These are phyloP conservation scores for Septoria linicola DNA, from an alignment of 2,329 filamentous ascomycete species.

Conservation along the genomic window DNA sequence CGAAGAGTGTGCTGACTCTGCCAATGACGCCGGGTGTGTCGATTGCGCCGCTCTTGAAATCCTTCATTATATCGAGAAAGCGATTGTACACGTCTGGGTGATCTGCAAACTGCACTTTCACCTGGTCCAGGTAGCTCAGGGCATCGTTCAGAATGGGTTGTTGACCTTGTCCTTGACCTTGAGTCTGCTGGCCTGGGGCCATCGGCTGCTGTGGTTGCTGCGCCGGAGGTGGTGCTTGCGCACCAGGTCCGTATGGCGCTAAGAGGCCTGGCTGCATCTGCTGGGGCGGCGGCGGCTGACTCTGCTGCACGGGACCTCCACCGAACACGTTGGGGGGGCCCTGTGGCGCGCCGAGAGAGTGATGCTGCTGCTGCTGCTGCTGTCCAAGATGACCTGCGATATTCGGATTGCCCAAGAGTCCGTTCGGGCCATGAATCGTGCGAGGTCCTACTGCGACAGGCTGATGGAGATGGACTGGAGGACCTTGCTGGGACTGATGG, in stretches of 20 bases:
- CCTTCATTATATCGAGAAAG: conserved; percentile 99
- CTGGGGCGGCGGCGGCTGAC: conserved; percentile 47
- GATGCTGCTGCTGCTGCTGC: conserved; percentile 48
- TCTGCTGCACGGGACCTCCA: conserved; percentile 68
- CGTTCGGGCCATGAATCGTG: conserved; percentile 90
- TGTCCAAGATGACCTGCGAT: conserved; percentile 41
- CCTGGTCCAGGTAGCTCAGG: conserved; percentile 93
- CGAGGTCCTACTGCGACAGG: conserved; percentile 76
- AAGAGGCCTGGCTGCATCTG: conserved; percentile 48
- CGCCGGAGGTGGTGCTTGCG: conserved; percentile 31
- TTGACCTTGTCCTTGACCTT: conserved; percentile 68
- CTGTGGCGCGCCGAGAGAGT: conserved; percentile 58
- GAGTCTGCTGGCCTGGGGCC: conserved; percentile 30
- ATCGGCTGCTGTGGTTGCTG: conserved; percentile 31
- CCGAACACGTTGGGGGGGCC: conserved; percentile 67
- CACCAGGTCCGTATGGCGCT: conserved; percentile 46
- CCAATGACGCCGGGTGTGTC: conserved; percentile 98
- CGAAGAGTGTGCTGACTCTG: conserved; percentile 90
- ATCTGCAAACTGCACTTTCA: conserved; percentile 96
- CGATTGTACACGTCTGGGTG: conserved; percentile 96
- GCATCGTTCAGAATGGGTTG: conserved; percentile 85
- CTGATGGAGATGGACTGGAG: conserved; percentile 82
- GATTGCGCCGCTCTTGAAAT: conserved; percentile 98
- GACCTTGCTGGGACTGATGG: conserved; percentile 83
- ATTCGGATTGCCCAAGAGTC: conserved; percentile 65